Percentiles rank a stretch among this genome's conserved stretches.
Evolutionary conservation across 768 basidiomycete genomes (phyloP).

Genomic region (Amanita brunnescens): DNA sequence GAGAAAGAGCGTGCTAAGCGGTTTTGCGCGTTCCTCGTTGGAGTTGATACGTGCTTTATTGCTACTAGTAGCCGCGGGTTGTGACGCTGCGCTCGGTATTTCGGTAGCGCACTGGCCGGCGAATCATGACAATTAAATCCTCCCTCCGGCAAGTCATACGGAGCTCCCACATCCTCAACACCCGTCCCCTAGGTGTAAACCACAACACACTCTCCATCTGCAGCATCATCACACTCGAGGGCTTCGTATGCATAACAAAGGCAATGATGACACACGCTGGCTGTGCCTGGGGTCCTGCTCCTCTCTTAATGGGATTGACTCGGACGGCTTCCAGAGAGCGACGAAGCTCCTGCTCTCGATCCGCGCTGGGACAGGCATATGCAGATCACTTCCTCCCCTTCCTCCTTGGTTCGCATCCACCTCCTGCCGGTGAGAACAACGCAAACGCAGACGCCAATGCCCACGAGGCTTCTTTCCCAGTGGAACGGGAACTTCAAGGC

Average conservation of each 20-base stretch:
- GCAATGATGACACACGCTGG: constrained; percentile 11
- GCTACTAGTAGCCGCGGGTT: no score
- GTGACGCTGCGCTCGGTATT: no score
- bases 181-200: constrained; percentile 30
- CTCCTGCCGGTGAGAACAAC: not conserved
- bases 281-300: not conserved
- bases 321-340: no score
- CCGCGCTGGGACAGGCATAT: constrained; percentile 1
- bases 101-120: no score
- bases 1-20: no score
- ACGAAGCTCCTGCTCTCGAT: not conserved
- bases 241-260: constrained; percentile 37
- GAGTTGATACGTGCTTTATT: no score
- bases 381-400: not conserved
- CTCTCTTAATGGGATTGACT: no score
- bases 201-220: constrained; percentile 47
- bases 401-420: no score
- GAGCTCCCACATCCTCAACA: no score
- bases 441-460: not conserved
- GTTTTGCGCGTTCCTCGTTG: no score
- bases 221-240: constrained; percentile 51
- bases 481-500: not conserved
- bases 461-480: not conserved
- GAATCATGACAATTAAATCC: no score
- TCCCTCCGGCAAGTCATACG: no score